Conservation (phyloP, 768 basidiomycete species). For the Lactifluus pinguis region DNA sequence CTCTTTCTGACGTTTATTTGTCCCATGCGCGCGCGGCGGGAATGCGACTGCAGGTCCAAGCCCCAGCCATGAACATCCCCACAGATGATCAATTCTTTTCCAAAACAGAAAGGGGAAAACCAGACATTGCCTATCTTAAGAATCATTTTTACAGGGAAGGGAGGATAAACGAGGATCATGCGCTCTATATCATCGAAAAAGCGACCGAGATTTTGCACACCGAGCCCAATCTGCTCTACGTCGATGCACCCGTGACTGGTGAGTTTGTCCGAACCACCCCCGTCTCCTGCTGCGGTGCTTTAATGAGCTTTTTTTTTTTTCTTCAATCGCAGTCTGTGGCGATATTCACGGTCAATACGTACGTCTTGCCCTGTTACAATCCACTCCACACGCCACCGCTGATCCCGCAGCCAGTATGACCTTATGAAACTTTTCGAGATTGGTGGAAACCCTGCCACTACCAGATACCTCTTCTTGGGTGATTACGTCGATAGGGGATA, state of each 20-base stretch:
- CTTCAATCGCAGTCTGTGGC: conserved; percentile 47
- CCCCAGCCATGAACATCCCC: conserved; percentile 88
- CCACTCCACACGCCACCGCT: conserved; percentile 7
- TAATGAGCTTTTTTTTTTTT: conserved; percentile 26
- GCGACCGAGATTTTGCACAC: conserved; percentile 73
- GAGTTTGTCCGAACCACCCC: conserved; percentile 24
- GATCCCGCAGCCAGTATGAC: conserved; percentile 43
- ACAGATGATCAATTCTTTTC: conserved; percentile 94
- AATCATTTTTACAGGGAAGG: conserved; percentile 99
- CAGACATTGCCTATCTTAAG: conserved; percentile 93
- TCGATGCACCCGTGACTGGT: conserved; percentile 98
- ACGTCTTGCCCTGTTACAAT: conserved; percentile 26
- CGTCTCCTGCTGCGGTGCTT: conserved; percentile 16
- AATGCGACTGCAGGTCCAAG: conserved; percentile 67
- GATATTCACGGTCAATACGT: conserved; percentile 99
- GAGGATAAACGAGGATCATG: conserved; percentile 87
- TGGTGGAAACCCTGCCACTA: conserved; percentile 65
- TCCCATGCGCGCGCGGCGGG: neutral
- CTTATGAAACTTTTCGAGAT: conserved; percentile 76
- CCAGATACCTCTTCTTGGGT: conserved; percentile 64
- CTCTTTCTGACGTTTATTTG: neutral
- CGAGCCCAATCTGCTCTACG: conserved; percentile 86
- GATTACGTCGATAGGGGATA: conserved; percentile 73
- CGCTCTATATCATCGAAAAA: conserved; percentile 84
- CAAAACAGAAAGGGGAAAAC: conserved; percentile 74